phyloP scores from a whole-genome alignment of 2,329 filamentous ascomycete genomes.

The Penicillium sp. region DNA sequence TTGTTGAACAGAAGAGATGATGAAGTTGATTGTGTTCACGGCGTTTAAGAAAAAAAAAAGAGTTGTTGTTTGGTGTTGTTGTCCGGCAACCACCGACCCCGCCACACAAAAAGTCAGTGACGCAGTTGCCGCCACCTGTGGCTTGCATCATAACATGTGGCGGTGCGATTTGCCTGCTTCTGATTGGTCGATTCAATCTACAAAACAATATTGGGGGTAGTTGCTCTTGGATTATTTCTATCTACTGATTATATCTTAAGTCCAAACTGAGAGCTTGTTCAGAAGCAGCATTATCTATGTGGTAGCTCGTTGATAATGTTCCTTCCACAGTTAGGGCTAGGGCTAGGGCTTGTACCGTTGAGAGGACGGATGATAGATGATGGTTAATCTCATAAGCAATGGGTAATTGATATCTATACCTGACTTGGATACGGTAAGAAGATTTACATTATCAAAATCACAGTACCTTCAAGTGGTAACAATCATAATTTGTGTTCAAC shows the following conservation, averaged over 20 bases:
- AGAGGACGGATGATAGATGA: too few species aligned
- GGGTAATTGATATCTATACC: too few species aligned
- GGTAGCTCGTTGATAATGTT: too few species aligned
- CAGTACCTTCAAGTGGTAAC: too few species aligned
- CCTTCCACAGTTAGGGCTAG: not conserved
- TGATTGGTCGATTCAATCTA: not conserved
- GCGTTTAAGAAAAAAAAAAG: constrained; percentile 1
- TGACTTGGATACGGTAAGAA: too few species aligned
- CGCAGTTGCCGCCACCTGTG: constrained; percentile 10
- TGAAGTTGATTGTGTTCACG: not conserved
- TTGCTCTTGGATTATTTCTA: not conserved
- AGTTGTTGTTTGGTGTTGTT: constrained; percentile 12
- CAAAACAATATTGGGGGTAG: too few species aligned
- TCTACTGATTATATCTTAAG: not conserved
- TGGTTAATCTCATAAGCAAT: too few species aligned
- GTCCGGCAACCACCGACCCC: constrained; percentile 15
- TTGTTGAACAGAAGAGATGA: not conserved
- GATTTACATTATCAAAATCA: too few species aligned
- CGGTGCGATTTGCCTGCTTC: not conserved
- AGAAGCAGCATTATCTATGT: too few species aligned
- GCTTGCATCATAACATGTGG: constrained; percentile 12
- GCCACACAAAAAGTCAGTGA: constrained; percentile 4
- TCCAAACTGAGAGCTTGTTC: too few species aligned
- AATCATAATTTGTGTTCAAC: too few species aligned
- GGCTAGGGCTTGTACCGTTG: not conserved